Base-by-base conservation (phyloP, 768 basidiomycete species). In the Porpolomopsis calyptriformis region DNA sequence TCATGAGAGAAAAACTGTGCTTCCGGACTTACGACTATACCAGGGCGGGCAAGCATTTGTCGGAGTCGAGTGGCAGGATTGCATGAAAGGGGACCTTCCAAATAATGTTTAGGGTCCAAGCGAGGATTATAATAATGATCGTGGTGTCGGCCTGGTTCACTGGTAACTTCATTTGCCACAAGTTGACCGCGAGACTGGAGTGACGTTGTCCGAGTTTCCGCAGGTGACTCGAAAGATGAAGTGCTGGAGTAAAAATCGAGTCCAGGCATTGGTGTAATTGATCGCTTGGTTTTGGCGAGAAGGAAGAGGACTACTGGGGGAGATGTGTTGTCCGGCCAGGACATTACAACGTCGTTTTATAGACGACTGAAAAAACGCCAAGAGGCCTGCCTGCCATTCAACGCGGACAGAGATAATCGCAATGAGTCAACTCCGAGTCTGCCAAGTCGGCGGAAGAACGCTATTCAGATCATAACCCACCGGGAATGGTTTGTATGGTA, bases 1-100 rank as follows among this genome's bases (percentile, higher is more conserved):
- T 20, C 20, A n/a, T 40, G 39, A 24, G 40, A 16, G 23, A 22
- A 19, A 24, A 35, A 4, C 6, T 35, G 4, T 11, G 7, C 29
- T 7, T 16, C 29, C 9, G 38, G 27, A 66, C 79, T 51, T 64
- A 85, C 84, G 37, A 85, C 78, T 38, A 85, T 85, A 20, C 84
- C 84, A 7, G 84, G 84, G 39, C 83, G 70, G 3, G 73, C 78
- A 7, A 80, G 68, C 72, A 81, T 64, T 52, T 82, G 80, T 34
- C 83, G 77, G 36, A 87, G 73, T 31, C 84, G 74, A 0, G 83
- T 87, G 5, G 82, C 72, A 14, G 84, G 73, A 55, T 85, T 78
- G 48, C 63, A 56, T 1, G 84, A 85, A 5, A 86, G 64, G 2
- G 82, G 80, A 1, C 82, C 83, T 5, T 83, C 73, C 37, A 80